Conservation (phyloP, 768 basidiomycete genomes). For the Chalciporus piperatus region DNA sequence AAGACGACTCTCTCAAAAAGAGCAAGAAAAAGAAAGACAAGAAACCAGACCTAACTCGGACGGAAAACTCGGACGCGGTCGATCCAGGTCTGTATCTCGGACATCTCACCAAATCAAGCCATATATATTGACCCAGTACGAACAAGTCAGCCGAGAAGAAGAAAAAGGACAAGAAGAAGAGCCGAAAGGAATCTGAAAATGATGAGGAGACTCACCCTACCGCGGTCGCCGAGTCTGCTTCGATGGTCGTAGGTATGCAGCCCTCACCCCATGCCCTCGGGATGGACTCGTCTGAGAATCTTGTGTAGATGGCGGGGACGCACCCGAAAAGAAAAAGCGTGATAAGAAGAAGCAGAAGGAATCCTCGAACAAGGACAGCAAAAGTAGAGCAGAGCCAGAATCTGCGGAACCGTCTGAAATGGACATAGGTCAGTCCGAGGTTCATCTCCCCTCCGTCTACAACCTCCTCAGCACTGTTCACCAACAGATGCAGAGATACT, state of each 20-base stretch:
- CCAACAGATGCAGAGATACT: too few species aligned
- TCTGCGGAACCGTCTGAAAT: neutral
- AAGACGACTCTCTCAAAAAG: slow-evolving; percentile 19
- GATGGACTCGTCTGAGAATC: neutral
- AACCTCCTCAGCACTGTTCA: neutral
- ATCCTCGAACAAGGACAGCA: neutral
- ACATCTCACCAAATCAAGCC: too few species aligned
- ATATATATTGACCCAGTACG: too few species aligned
- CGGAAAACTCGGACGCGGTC: too few species aligned
- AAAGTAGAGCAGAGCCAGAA: neutral
- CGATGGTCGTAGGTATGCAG: slow-evolving; percentile 3
- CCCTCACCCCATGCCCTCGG: neutral
- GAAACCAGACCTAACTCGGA: slow-evolving; percentile 1
- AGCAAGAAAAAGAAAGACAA: slow-evolving; percentile 27
- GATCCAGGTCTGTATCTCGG: too few species aligned
- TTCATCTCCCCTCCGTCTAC: neutral
- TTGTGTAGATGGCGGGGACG: slow-evolving; percentile 15
- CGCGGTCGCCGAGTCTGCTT: too few species aligned
- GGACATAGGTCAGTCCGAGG: neutral
- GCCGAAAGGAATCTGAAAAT: too few species aligned
- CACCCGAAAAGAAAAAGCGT: neutral
- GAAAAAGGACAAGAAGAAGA: too few species aligned
- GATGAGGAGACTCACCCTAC: too few species aligned
- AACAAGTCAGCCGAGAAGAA: too few species aligned
- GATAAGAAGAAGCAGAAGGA: slow-evolving; percentile 16